These are phyloP conservation scores for Neostapfia colusana DNA, from an alignment of 176 grass and related monocot species.

Conservation along the genomic window DNA sequence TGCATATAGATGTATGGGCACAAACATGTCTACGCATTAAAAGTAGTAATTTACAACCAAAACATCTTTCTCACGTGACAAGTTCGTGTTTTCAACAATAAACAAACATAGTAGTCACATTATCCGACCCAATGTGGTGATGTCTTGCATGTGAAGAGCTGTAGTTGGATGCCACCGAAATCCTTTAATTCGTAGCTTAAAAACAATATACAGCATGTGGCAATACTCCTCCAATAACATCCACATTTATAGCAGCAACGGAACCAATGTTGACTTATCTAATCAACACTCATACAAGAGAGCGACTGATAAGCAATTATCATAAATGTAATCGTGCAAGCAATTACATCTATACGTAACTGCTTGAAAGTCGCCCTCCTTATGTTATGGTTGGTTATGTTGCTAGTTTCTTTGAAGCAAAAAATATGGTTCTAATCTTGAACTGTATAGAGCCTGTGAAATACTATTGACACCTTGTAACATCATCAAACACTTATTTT, in stretches of 20 bases:
- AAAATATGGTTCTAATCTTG: not conserved
- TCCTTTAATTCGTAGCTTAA: not conserved
- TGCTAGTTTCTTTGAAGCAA: not conserved
- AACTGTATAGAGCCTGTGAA: no score
- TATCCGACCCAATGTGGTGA: not conserved
- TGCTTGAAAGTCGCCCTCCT: no score
- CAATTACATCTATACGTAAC: no score
- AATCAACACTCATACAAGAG: not conserved
- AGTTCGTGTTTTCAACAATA: not conserved
- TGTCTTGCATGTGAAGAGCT: not conserved
- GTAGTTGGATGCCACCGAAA: not conserved
- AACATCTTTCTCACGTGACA: constrained; percentile 45
- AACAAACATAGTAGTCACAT: not conserved
- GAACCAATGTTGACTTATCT: not conserved
- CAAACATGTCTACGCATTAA: not conserved
- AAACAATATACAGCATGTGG: not conserved
- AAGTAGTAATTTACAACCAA: constrained; percentile 9
- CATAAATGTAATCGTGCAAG: no score
- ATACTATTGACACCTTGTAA: fast-evolving
- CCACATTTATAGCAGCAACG: not conserved
- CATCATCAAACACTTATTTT: not conserved
- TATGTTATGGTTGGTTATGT: not conserved
- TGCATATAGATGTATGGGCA: not conserved
- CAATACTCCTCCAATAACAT: not conserved
- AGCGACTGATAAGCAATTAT: no score